Percentiles rank a stretch among this genome's conserved stretches.
Conservation (phyloP, 2,329 filamentous ascomycete species). For the Botryotinia convoluta region DNA sequence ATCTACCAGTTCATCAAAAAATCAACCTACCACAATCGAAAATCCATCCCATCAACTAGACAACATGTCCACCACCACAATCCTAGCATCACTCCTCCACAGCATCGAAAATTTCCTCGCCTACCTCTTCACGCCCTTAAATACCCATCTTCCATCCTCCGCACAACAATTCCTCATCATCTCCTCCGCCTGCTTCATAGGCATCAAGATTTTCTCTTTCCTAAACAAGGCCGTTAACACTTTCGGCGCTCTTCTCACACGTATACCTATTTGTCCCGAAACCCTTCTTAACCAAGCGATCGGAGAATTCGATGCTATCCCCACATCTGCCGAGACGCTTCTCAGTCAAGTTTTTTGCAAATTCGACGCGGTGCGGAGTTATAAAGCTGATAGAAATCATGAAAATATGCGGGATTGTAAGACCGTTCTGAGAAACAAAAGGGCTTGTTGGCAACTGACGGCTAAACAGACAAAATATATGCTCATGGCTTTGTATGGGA, state of each 20-base stretch:
- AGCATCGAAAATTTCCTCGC: not conserved
- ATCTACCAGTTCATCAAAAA: not conserved
- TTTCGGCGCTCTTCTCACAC: not conserved
- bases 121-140: not conserved
- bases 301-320: not conserved
- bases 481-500: not conserved
- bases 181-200: not conserved
- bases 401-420: not conserved
- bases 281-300: not conserved
- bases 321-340: not conserved
- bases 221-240: not conserved
- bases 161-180: not conserved
- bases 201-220: not conserved
- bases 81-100: not conserved
- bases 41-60: not conserved
- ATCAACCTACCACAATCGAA: not conserved
- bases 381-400: not conserved
- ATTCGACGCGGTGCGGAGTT: not conserved
- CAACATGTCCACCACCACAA: not conserved
- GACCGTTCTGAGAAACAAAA: accelerated
- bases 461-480: not conserved
- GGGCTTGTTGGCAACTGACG: not conserved
- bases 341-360: not conserved
- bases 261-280: not conserved
- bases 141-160: not conserved